A percentile compares a stretch with the other conserved stretches of the same genome.
Evolutionary conservation across 345 rosid genomes (phyloP).

Genomic region (Pelargonium nanum): DNA sequence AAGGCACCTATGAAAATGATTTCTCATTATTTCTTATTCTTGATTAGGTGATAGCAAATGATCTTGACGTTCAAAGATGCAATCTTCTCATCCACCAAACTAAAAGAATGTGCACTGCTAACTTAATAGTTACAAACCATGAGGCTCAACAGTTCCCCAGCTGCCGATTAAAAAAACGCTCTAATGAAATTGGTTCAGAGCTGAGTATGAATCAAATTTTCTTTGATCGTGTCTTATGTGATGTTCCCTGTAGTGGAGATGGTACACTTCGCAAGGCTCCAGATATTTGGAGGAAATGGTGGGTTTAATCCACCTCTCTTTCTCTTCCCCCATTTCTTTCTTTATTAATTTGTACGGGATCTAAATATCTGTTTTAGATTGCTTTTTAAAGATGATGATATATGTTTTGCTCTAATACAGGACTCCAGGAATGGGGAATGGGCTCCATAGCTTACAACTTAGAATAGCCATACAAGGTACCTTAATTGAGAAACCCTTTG

Average conservation of each 20-base stretch:
- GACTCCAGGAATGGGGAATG: conserved; percentile 83
- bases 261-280: conserved; percentile 98
- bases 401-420: conserved; percentile 24
- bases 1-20: neutral
- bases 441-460: conserved; percentile 79
- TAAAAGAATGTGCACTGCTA: conserved; percentile 93
- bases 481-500: conserved; percentile 5
- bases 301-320: conserved; percentile 9
- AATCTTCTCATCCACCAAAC: conserved; percentile 98
- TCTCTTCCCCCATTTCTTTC: neutral
- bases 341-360: neutral
- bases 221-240: conserved; percentile 89
- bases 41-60: conserved; percentile 80
- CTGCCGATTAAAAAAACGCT: conserved; percentile 44
- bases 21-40: conserved; percentile 2
- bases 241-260: conserved; percentile 98
- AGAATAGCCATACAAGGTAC: conserved; percentile 88
- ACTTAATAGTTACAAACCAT: conserved; percentile 84
- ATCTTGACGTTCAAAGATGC: conserved; percentile 91
- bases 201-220: conserved; percentile 40
- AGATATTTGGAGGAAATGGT: conserved; percentile 95
- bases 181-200: conserved; percentile 23
- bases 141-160: conserved; percentile 95
- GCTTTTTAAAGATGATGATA: conserved; percentile 1
- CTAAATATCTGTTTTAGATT: neutral